A percentile compares a stretch with the other conserved stretches of the same genome.
These are phyloP conservation scores for Beta corolliflora DNA, from an alignment of 179 eudicot genomes.

Conservation along the genomic window DNA sequence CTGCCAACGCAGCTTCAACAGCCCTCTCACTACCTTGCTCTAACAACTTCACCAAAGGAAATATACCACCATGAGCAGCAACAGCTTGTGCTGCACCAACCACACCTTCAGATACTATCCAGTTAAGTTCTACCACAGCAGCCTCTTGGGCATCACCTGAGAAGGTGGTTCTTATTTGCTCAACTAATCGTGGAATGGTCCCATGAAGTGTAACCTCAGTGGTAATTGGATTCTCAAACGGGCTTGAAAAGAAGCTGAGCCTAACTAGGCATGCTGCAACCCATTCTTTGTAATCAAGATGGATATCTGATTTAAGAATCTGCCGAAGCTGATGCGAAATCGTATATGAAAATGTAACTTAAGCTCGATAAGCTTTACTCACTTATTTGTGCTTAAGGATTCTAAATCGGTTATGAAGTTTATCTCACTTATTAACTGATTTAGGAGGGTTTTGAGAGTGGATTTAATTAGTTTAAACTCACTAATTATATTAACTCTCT, in stretches of 20 bases:
- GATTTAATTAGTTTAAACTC: too few relatives aligned
- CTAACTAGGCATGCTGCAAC: constrained; percentile 66
- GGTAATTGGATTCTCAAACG: constrained; percentile 47
- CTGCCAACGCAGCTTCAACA: constrained; percentile 56
- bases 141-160: constrained; percentile 51
- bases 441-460: too few relatives aligned
- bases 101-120: constrained; percentile 60
- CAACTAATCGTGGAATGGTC: constrained; percentile 66
- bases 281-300: constrained; percentile 67
- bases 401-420: too few relatives aligned
- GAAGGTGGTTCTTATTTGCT: constrained; percentile 44
- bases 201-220: constrained; percentile 63
- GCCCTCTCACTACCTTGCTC: constrained; percentile 57
- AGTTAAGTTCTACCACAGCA: constrained; percentile 62
- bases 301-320: constrained; percentile 56
- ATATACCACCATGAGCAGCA: constrained; percentile 56
- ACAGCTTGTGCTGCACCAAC: constrained; percentile 50
- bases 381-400: too few relatives aligned
- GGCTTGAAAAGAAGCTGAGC: constrained; percentile 45
- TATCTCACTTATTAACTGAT: too few relatives aligned
- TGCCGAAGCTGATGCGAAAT: too few relatives aligned
- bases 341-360: too few relatives aligned
- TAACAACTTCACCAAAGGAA: constrained; percentile 57
- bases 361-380: too few relatives aligned
- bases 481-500: too few relatives aligned